phyloP scores from a whole-genome alignment of 345 rosid genomes.

The Melaleuca alternifolia region DNA sequence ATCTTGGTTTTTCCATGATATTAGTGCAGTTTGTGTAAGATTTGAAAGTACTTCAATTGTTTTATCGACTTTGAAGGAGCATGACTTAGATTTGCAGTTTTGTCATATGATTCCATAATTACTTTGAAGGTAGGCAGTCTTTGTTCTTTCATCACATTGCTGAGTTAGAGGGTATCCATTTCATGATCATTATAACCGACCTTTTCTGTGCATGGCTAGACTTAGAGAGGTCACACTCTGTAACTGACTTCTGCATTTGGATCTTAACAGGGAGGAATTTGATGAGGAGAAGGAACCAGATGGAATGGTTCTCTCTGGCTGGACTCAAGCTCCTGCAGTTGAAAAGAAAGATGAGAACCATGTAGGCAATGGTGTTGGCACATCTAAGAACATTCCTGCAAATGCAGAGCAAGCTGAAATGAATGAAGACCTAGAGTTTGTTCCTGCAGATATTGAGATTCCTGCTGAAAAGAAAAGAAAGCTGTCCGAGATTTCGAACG shows the following conservation, averaged over 20 bases:
- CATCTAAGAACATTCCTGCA: constrained; percentile 20
- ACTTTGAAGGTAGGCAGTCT: neutral
- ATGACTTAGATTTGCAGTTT: neutral
- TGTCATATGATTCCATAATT: neutral
- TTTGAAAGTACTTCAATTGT: neutral
- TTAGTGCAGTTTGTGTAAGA: neutral
- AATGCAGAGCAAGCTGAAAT: neutral
- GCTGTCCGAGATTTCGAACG: constrained; percentile 9
- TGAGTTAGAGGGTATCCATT: neutral
- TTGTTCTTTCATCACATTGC: neutral
- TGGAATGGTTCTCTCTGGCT: constrained; percentile 89
- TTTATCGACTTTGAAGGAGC: neutral
- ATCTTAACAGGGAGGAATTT: constrained; percentile 60
- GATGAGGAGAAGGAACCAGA: constrained; percentile 97
- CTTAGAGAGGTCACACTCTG: neutral
- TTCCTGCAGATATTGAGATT: neutral
- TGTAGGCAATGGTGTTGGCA: constrained; percentile 38
- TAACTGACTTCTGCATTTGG: neutral
- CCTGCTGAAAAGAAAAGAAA: constrained; percentile 54
- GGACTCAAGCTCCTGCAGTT: constrained; percentile 49
- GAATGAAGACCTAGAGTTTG: neutral
- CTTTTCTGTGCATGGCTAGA: neutral
- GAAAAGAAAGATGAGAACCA: constrained; percentile 24
- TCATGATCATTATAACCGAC: neutral
- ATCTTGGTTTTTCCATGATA: neutral